Conservation (phyloP, 805 yeast species). For the Ogataea nitratoaversa region DNA sequence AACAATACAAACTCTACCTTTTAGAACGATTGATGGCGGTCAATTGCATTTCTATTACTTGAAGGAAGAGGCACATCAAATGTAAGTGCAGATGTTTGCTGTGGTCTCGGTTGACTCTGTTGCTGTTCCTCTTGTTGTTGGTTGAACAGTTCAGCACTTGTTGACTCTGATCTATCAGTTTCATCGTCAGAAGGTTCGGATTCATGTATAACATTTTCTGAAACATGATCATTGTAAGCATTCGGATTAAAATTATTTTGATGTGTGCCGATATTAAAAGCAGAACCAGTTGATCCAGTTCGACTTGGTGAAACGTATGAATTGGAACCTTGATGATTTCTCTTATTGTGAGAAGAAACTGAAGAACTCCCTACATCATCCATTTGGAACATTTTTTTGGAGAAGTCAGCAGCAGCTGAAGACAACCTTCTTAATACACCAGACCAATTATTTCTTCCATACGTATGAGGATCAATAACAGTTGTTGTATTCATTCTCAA, state of each 20-base stretch:
- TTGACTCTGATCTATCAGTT: not conserved
- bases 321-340: too few species aligned
- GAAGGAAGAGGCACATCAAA: not conserved
- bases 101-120: not conserved
- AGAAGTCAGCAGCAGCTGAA: slow-evolving; percentile 8
- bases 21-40: not conserved
- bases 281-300: not conserved
- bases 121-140: not conserved
- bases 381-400: not conserved
- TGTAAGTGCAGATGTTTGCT: not conserved
- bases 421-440: slow-evolving; percentile 12
- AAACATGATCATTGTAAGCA: not conserved
- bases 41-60: not conserved
- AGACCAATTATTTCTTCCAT: slow-evolving; percentile 4
- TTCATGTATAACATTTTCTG: not conserved
- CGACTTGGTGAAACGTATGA: too few species aligned
- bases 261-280: not conserved
- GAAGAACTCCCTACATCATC: not conserved
- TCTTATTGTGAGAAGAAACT: not conserved
- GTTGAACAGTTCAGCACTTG: not conserved
- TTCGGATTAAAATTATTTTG: not conserved
- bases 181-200: not conserved
- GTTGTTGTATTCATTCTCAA: slow-evolving; percentile 13
- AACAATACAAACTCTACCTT: not conserved
- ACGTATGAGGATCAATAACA: slow-evolving; percentile 2